Evolutionary conservation across 345 rosid genomes (phyloP).

Genomic region (Lagerstroemia speciosa): DNA sequence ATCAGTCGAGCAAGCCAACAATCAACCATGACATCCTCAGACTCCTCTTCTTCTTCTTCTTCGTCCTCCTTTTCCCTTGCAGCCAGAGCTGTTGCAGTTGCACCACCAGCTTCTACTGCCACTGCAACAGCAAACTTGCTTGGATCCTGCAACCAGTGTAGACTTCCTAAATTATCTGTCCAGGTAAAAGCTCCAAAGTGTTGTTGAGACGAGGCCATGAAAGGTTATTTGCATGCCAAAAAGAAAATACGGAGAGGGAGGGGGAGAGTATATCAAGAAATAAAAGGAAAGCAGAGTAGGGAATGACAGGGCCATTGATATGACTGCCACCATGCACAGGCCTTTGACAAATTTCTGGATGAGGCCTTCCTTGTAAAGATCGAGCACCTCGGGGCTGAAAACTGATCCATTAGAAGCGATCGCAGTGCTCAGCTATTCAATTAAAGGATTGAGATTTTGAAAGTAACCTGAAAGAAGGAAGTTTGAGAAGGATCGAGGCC

Average conservation of each 20-base stretch:
- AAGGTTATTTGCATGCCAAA: too few relatives aligned
- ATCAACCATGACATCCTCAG: conserved; percentile 32
- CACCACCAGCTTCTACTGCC: conserved; percentile 3
- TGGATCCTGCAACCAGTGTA: conserved; percentile 27
- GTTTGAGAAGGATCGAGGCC: conserved; percentile 97
- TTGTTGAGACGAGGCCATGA: not conserved
- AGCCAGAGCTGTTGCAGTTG: conserved; percentile 14
- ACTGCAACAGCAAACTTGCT: conserved; percentile 38
- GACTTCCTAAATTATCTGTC: not conserved
- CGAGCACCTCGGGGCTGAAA: conserved; percentile 49
- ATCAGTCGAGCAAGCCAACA: conserved; percentile 26
- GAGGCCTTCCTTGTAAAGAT: conserved; percentile 37
- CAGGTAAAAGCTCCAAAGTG: not conserved
- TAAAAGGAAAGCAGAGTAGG: too few relatives aligned
- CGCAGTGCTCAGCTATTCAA: not conserved
- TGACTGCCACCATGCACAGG: conserved; percentile 29
- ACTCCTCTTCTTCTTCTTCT: conserved; percentile 35
- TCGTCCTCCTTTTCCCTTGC: conserved; percentile 27
- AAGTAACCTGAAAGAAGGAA: conserved; percentile 80
- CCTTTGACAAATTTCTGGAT: conserved; percentile 26
- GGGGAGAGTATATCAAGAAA: conserved; percentile 8
- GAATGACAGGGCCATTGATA: conserved; percentile 35
- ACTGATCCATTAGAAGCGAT: too few relatives aligned
- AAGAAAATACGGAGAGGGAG: too few relatives aligned
- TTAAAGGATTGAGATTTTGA: not conserved